Conservation (phyloP, 1,139 yeast genomes). For the Maudiozyma humilis region DNA sequence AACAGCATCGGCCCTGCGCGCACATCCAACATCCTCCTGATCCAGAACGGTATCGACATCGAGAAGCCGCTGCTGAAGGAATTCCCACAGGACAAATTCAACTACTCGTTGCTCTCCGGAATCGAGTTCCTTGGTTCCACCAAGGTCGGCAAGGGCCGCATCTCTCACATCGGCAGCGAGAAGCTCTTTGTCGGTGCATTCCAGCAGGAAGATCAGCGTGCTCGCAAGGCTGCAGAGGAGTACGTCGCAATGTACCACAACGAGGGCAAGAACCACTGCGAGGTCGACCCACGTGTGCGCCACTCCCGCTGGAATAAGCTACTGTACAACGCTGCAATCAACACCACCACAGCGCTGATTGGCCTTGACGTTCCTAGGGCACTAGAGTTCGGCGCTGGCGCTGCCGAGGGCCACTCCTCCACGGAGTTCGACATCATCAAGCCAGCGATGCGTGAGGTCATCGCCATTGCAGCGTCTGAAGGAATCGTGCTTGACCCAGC, state of each 20-base stretch:
- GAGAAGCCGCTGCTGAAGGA: constrained; percentile 41
- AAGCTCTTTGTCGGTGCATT: constrained; percentile 41
- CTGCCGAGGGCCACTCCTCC: constrained; percentile 17
- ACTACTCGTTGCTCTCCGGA: constrained; percentile 39
- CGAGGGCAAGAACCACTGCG: constrained; percentile 29
- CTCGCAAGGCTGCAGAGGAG: constrained; percentile 26
- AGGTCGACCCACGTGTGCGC: constrained; percentile 39
- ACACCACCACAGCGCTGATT: constrained; percentile 45
- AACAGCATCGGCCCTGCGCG: constrained; percentile 10
- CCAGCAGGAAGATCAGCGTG: constrained; percentile 22
- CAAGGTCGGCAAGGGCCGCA: constrained; percentile 26
- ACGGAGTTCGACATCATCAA: constrained; percentile 37
- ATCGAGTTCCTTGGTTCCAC: constrained; percentile 42
- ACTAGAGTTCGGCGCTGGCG: constrained; percentile 35
- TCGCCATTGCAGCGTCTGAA: constrained; percentile 45
- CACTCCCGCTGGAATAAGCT: constrained; percentile 52
- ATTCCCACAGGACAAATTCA: constrained; percentile 34
- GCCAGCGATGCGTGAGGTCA: constrained; percentile 48
- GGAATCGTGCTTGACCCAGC: constrained; percentile 35
- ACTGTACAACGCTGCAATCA: constrained; percentile 48
- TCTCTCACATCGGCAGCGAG: constrained; percentile 30
- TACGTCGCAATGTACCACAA: constrained; percentile 39
- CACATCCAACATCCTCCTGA: constrained; percentile 39
- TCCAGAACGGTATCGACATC: constrained; percentile 54
- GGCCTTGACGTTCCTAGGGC: constrained; percentile 41